phyloP scores from a whole-genome alignment of 192 early-diverging fungal species.

The Backusella circina region DNA sequence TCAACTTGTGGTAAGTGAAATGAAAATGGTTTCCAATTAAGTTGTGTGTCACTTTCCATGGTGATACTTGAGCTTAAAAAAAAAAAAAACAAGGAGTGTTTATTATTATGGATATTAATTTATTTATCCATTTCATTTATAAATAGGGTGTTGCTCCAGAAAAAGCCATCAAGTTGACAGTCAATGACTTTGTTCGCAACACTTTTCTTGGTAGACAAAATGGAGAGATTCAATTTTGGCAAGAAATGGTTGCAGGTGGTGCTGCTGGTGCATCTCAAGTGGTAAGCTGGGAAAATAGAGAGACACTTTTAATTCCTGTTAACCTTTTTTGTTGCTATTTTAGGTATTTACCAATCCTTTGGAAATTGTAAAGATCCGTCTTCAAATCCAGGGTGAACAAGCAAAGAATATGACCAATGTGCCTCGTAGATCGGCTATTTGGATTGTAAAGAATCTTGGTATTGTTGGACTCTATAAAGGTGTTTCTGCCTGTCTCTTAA shows the following conservation, averaged over 20 bases:
- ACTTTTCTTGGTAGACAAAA: slow-evolving; percentile 56
- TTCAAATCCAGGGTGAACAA: slow-evolving; percentile 85
- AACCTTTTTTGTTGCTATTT: not conserved
- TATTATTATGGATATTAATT: not conserved
- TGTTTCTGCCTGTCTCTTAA: slow-evolving; percentile 85
- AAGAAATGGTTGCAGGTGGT: slow-evolving; percentile 85
- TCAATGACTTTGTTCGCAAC: slow-evolving; percentile 88
- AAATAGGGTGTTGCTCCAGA: slow-evolving; percentile 88
- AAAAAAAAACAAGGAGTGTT: not conserved
- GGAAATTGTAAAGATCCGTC: slow-evolving; percentile 98
- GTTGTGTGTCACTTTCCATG: not conserved
- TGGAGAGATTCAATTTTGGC: slow-evolving; percentile 71
- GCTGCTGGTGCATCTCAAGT: slow-evolving; percentile 85
- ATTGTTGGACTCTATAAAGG: slow-evolving; percentile 94
- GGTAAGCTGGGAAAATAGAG: slow-evolving; percentile 30
- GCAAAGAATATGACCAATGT: slow-evolving; percentile 43
- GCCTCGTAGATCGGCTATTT: slow-evolving; percentile 71
- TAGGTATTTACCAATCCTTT: slow-evolving; percentile 87
- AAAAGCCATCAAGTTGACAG: slow-evolving; percentile 96
- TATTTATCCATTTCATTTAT: not conserved
- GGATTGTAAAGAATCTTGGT: slow-evolving; percentile 88
- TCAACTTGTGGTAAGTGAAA: slow-evolving; percentile 73
- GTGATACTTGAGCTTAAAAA: not conserved
- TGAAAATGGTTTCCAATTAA: not conserved
- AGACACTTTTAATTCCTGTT: not conserved